Evolutionary conservation across 371 early-diverging fungal genomes (phyloP), one percentile per base, ranked within the genome.

Genomic region (Fennellomyces sp.): DNA sequence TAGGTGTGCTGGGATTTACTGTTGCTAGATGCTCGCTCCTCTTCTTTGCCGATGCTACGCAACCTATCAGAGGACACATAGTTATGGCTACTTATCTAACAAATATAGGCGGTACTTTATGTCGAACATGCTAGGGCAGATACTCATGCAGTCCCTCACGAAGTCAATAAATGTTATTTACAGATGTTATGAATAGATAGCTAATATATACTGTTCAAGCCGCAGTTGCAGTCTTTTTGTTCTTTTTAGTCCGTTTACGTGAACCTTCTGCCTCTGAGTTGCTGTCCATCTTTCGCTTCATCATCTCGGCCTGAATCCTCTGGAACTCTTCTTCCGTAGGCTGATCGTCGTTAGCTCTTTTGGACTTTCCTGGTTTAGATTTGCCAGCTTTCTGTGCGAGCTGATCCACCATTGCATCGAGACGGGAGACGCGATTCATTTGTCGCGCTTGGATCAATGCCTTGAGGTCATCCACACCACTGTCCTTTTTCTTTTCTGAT

Each of bases 321-420:
- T 75, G 65, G 51, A 89, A 88, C 57, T 85, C 88, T 49, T 86
- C 90, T 35, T 88, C 90, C 1, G 80, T 73, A 3, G 88, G 88
- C 41, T 83, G 79, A 26, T 54, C 59, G 12, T 51, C 58, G 0
- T 52, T 55, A 3, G 19, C 42, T 15, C 30, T 6, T 7, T 36
- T 29, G 63, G 52, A 8, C 51, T 55, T 26, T 63, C 68, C 23
- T 58, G 51, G 11, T 57, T 45, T 42, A 31, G 49, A 28, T 38
- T 60, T 35, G 7, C 33, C 54, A 36, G 26, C 63, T 69, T 33
- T 65, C 8, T 50, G 72, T 53, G 78, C 82, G 15, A 87, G 74
- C 36, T 72, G 68, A 21, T 78, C 76, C 51, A 83, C 72, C 35
- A 83, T 66, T 5, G 69, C 65, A 53, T 75, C 70, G 68, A 87